Evolutionary conservation across 1,284 basidiomycete genomes (phyloP), one percentile per base, ranked within the genome.

Genomic region (Fomitiporia mediterranea): DNA sequence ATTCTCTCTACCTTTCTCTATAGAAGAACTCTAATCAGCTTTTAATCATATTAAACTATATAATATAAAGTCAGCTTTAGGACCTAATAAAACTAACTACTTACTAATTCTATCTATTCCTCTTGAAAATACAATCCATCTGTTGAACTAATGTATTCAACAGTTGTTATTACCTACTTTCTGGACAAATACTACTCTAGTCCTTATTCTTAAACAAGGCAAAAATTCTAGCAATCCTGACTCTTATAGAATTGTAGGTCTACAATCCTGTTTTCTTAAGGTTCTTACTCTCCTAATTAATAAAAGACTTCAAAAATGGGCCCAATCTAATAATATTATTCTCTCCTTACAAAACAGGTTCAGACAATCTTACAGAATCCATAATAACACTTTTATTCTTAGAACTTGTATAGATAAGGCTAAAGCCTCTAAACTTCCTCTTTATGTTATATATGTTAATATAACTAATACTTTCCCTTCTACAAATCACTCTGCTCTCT

Each of bases 391-490:
- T 4, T 68, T 68, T 51, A 59, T 68, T 1, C 63, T 69, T 0
- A 52, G 66, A 3, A 60, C 61, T n/a, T 61, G 63, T 0, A 66
- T 69, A 27, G 69, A 71, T 13, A 54, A 62, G 15, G 63, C 66
- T 0, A 52, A 62, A 3, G 42, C 59, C 0, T 4, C 50, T 1
- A 56, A 60, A 0, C 50, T 61, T 9, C 9, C 60, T 0, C 60
- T 70, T 3, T 70, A 64, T 55, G 65, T 67, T 0, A 66, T 61
- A 0, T 69, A 68, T 49, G 60, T 68, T 0, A 69, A 72, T 57
- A 43, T 71, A 7, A 60, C 44, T 0, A 72, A 72, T 56, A 69
- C 68, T 3, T 72, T 72, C 59, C 70, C 70, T 0, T 70, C 68
- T 0, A 67, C 68, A 2, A 62, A 71, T 43, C 64, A 64, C 11